Conservation (phyloP, 768 basidiomycete genomes). For the Amanita subjunquillea region DNA sequence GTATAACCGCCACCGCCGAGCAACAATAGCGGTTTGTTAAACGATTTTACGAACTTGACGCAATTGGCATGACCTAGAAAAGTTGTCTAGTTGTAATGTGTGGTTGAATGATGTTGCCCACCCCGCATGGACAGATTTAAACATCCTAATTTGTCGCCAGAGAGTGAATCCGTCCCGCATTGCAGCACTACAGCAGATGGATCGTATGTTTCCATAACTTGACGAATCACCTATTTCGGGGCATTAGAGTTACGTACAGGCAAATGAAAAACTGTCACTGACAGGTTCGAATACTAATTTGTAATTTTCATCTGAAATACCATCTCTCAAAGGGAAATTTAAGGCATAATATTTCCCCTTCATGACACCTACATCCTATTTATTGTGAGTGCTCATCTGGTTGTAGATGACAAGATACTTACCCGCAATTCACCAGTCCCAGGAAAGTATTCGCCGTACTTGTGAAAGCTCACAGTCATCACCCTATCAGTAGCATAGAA, state of each 20-base stretch:
- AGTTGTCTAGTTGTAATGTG: neutral
- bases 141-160: constrained; percentile 92
- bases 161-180: constrained; percentile 94
- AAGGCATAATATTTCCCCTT: constrained; percentile 92
- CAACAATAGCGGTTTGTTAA: constrained; percentile 86
- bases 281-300: constrained; percentile 94
- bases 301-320: constrained; percentile 92
- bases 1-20: constrained; percentile 98
- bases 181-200: constrained; percentile 95
- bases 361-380: constrained; percentile 81
- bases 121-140: constrained; percentile 96
- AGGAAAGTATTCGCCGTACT: constrained; percentile 98
- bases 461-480: constrained; percentile 98
- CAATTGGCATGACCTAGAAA: constrained; percentile 87
- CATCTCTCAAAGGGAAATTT: constrained; percentile 92
- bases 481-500: constrained; percentile 99
- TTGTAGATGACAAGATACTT: constrained; percentile 15
- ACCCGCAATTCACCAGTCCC: constrained; percentile 96
- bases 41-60: constrained; percentile 93
- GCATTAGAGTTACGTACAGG: neutral
- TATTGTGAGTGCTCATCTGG: constrained; percentile 6
- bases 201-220: constrained; percentile 91
- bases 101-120: constrained; percentile 14
- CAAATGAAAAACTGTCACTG: constrained; percentile 16
- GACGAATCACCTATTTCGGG: constrained; percentile 63